Conservation (phyloP, 352 stramenopile genomes). For the Globisporangium viniferum region DNA sequence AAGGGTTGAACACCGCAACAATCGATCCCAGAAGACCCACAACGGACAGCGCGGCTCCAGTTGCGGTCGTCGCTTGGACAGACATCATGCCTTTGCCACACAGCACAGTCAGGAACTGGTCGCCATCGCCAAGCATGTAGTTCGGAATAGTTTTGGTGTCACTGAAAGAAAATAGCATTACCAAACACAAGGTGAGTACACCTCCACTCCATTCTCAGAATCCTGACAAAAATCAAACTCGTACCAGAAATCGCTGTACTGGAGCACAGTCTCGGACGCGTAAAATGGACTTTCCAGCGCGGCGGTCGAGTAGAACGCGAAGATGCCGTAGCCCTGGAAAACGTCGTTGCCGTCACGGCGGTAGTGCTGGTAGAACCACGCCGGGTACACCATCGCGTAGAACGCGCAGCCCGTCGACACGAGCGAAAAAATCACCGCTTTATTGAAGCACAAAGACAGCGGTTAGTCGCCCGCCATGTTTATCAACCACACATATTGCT, state of each 20-base stretch:
- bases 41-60: constrained; percentile 55
- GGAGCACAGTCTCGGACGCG: constrained; percentile 69
- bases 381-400: constrained; percentile 77
- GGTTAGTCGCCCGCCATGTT: constrained; percentile 1
- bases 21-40: constrained; percentile 65
- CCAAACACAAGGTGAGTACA: background rate
- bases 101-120: constrained; percentile 65
- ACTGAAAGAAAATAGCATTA: constrained; percentile 1
- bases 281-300: constrained; percentile 74
- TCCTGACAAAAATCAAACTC: background rate
- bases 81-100: constrained; percentile 73
- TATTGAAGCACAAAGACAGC: constrained; percentile 20
- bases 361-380: constrained; percentile 87
- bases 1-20: constrained; percentile 71
- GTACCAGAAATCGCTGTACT: constrained; percentile 75
- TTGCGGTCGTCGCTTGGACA: constrained; percentile 60
- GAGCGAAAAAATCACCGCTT: constrained; percentile 72
- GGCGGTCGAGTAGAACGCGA: constrained; percentile 80
- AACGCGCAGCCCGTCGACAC: constrained; percentile 70
- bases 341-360: constrained; percentile 64
- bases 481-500: background rate
- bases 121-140: constrained; percentile 80
- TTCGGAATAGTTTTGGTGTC: constrained; percentile 48
- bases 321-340: constrained; percentile 79
- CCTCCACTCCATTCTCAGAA: background rate